phyloP scores from a whole-genome alignment of 139 green algal species.

The Haematococcus lacustris region DNA sequence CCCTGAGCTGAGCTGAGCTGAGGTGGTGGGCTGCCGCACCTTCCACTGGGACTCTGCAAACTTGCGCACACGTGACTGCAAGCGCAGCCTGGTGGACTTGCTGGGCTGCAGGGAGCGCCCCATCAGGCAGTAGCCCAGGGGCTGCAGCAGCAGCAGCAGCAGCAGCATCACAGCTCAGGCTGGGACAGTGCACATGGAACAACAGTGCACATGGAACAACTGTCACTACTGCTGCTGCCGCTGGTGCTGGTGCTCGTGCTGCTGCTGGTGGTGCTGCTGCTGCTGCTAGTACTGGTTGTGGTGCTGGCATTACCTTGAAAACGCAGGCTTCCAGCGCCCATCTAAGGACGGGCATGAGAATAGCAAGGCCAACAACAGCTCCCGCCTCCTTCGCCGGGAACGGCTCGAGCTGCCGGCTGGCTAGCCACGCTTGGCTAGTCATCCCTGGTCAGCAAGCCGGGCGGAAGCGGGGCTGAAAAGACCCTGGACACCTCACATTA shows the following conservation, averaged over 20 bases:
- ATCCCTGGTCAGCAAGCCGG: no score
- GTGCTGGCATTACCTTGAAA: slow-evolving; percentile 10
- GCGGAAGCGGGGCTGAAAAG: no score
- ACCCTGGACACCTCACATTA: no score
- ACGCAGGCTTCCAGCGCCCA: slow-evolving; percentile 17
- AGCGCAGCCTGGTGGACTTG: background rate
- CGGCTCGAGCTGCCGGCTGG: background rate
- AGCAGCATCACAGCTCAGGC: background rate
- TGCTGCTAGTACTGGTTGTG: background rate
- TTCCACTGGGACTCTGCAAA: slow-evolving; percentile 49
- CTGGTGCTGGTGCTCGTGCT: background rate
- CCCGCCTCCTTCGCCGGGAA: background rate
- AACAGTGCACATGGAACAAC: background rate
- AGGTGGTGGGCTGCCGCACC: slow-evolving; percentile 9
- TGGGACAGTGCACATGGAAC: background rate
- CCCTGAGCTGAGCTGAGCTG: background rate
- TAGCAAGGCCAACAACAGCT: slow-evolving; percentile 3
- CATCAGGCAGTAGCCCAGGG: background rate
- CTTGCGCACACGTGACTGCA: slow-evolving; percentile 15
- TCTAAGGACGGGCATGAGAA: slow-evolving; percentile 17
- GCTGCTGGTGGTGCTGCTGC: background rate
- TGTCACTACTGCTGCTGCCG: background rate
- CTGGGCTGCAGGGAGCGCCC: background rate
- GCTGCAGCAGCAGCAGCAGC: background rate
- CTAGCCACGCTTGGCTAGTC: no score